These are phyloP conservation scores for Boletus speciosus DNA, from an alignment of 768 basidiomycete species.

Conservation along the genomic window DNA sequence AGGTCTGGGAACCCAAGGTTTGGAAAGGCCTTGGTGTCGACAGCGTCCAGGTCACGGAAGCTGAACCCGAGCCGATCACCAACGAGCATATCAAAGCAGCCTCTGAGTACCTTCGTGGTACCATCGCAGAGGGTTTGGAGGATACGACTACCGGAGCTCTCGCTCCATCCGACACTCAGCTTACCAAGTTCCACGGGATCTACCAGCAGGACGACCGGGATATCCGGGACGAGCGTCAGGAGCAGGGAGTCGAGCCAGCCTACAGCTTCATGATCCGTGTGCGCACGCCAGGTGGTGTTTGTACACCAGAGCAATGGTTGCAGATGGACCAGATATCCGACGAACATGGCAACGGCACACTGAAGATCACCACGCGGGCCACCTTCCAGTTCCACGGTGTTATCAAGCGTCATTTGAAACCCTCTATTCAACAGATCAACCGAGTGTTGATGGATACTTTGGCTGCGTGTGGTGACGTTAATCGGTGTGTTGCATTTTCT, in stretches of 20 bases:
- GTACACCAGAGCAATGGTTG: conserved; percentile 88
- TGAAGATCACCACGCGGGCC: conserved; percentile 96
- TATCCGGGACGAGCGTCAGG: conserved; percentile 93
- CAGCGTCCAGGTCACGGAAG: conserved; percentile 79
- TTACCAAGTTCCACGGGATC: conserved; percentile 97
- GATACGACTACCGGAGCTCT: conserved; percentile 89
- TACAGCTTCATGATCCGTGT: conserved; percentile 99
- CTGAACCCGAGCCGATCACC: conserved; percentile 94
- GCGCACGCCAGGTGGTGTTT: conserved; percentile 94
- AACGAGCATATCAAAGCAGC: conserved; percentile 99
- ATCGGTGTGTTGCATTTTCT: conserved; percentile 50
- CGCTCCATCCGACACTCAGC: conserved; percentile 83
- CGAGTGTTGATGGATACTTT: conserved; percentile 87
- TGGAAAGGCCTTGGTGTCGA: conserved; percentile 97
- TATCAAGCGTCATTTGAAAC: conserved; percentile 94
- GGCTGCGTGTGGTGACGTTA: conserved; percentile 98
- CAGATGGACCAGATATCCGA: conserved; percentile 96
- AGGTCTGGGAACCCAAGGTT: conserved; percentile 85
- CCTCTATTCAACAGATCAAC: conserved; percentile 96
- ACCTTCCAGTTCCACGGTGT: conserved; percentile 99
- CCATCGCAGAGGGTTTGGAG: conserved; percentile 86
- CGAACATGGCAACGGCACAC: conserved; percentile 87
- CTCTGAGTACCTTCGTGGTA: conserved; percentile 88
- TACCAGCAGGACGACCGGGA: conserved; percentile 98
- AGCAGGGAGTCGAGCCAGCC: conserved; percentile 90